Evolutionary conservation across 495 filamentous ascomycete genomes (phyloP).

Genomic region (Xylaria curta): DNA sequence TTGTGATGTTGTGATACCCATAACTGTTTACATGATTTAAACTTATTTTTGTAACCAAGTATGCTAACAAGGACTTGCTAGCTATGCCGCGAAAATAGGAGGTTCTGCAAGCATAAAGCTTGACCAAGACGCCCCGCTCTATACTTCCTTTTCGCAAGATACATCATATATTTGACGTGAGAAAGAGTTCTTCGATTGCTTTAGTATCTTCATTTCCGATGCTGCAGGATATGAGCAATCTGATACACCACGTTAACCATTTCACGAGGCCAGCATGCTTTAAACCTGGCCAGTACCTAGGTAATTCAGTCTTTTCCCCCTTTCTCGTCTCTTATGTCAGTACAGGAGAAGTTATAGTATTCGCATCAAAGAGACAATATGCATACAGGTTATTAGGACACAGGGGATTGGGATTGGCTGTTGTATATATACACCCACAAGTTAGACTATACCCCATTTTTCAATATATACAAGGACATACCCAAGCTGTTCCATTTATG

Average conservation of each 20-base stretch:
- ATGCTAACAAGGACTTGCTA: conserved; percentile 27
- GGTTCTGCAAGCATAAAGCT: conserved; percentile 29
- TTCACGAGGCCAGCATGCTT: neutral
- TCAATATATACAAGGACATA: neutral
- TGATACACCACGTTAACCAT: neutral
- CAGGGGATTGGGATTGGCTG: neutral
- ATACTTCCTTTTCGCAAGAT: neutral
- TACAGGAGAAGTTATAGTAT: neutral
- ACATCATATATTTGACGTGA: neutral
- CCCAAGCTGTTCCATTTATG: neutral
- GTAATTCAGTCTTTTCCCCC: neutral
- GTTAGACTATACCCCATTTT: conserved; percentile 24
- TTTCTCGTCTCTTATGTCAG: neutral
- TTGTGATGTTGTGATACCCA: neutral
- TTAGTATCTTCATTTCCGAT: neutral
- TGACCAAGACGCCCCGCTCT: neutral
- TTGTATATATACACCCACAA: conserved; percentile 11
- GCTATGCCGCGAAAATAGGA: conserved; percentile 55
- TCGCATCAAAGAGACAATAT: neutral
- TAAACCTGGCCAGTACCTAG: neutral
- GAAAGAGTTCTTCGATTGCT: neutral
- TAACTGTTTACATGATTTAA: neutral
- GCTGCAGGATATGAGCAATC: neutral
- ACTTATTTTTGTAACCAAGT: neutral
- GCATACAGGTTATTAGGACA: conserved; percentile 20